Percentiles rank a stretch among this genome's conserved stretches.
These are phyloP conservation scores for Suhomyces wounanorum DNA, from an alignment of 1,139 yeast genomes.

Conservation along the genomic window DNA sequence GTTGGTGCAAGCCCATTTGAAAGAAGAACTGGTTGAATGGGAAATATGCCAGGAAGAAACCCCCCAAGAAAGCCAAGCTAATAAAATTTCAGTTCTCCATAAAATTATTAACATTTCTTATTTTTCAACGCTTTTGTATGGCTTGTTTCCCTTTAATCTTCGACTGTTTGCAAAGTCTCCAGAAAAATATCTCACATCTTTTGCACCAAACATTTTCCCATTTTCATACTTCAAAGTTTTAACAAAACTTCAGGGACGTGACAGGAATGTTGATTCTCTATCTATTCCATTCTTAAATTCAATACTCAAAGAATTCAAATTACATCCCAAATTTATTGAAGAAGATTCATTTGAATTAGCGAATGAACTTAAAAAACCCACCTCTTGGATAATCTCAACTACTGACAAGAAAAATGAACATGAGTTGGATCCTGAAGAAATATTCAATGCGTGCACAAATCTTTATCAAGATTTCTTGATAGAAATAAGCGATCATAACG, in stretches of 20 bases:
- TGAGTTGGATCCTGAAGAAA: slow-evolving; percentile 27
- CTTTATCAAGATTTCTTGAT: slow-evolving; percentile 28
- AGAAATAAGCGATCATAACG: slow-evolving; percentile 5
- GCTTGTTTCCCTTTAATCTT: slow-evolving; percentile 59
- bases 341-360: slow-evolving; percentile 17
- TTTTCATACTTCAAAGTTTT: slow-evolving; percentile 17
- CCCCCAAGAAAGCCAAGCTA: not conserved
- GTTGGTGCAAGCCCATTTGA: not conserved
- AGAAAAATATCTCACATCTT: slow-evolving; percentile 16
- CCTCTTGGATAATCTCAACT: slow-evolving; percentile 27
- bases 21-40: not conserved
- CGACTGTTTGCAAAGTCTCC: slow-evolving; percentile 49
- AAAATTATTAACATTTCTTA: slow-evolving; percentile 21
- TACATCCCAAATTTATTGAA: slow-evolving; percentile 52
- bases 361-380: slow-evolving; percentile 46
- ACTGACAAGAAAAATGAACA: not conserved
- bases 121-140: slow-evolving; percentile 52
- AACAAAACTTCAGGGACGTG: not conserved
- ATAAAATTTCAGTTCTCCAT: not conserved
- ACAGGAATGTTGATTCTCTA: not conserved
- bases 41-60: not conserved
- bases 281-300: slow-evolving; percentile 12
- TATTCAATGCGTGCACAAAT: slow-evolving; percentile 35
- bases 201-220: too few species aligned
- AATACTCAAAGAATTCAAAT: slow-evolving; percentile 28